Evolutionary conservation across 2,329 filamentous ascomycete species (phyloP).

Genomic region (Penicillium sp.): DNA sequence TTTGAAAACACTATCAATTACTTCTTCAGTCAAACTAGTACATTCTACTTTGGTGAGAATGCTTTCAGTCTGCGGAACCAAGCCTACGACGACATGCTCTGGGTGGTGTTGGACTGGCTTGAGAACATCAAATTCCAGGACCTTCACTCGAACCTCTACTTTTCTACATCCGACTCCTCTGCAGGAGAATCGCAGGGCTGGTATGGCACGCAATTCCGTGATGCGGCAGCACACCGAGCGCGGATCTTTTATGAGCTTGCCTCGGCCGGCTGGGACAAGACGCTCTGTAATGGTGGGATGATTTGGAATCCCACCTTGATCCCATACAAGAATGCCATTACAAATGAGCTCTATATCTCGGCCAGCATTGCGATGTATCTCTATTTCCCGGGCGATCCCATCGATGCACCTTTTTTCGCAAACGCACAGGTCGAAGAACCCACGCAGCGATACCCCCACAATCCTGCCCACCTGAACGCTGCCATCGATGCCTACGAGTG

Average conservation of each 20-base stretch:
- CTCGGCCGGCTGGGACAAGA: slow-evolving; percentile 76
- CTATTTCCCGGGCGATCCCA: slow-evolving; percentile 78
- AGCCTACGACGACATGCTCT: slow-evolving; percentile 92
- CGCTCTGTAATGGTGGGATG: slow-evolving; percentile 84
- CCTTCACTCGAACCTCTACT: slow-evolving; percentile 67
- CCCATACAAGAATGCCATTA: slow-evolving; percentile 96
- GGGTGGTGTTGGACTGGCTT: slow-evolving; percentile 91
- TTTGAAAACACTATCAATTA: slow-evolving; percentile 79
- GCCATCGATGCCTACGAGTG: slow-evolving; percentile 79
- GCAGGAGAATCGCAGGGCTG: slow-evolving; percentile 49
- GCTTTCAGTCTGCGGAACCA: slow-evolving; percentile 71
- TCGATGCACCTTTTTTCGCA: slow-evolving; percentile 66
- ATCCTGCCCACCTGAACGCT: slow-evolving; percentile 69
- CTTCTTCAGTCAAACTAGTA: slow-evolving; percentile 75
- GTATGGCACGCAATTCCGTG: slow-evolving; percentile 75
- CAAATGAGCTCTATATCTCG: slow-evolving; percentile 85
- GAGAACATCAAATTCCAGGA: slow-evolving; percentile 77
- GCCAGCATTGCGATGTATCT: slow-evolving; percentile 88
- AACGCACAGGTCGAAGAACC: slow-evolving; percentile 24
- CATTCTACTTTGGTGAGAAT: slow-evolving; percentile 87
- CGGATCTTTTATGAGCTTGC: slow-evolving; percentile 84
- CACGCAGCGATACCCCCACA: slow-evolving; percentile 47
- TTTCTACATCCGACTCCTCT: slow-evolving; percentile 36
- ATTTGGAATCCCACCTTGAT: slow-evolving; percentile 78
- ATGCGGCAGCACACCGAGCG: slow-evolving; percentile 78